Evolutionary conservation across 1,284 basidiomycete species (phyloP), one percentile per base, ranked within the genome.

Genomic region (Ceratobasidium sp.): DNA sequence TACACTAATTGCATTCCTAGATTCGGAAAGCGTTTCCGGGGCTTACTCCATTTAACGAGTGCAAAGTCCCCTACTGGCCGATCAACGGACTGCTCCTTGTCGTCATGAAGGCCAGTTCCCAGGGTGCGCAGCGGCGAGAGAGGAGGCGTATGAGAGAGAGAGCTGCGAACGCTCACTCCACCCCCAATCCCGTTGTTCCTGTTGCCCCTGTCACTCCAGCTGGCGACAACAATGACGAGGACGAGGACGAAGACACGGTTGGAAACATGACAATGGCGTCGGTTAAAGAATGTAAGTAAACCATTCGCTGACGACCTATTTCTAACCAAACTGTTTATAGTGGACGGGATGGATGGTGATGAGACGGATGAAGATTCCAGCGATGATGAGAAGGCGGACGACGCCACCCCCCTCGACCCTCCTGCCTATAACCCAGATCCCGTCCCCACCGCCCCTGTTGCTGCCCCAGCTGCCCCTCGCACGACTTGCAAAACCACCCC

Each of bases 231-330:
- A 8, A 14, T 19, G 14, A 29, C 24, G 54, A 31, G 11, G 29
- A 58, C 27, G 31, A 37, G 3, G 27, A 24, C 13, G 53, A 54
- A 6, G 27, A 58, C 54, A 31, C 34, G 16, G 54, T 19, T 58
- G 54, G 27, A 2, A 31, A 58, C 37, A n/a, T 7, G 11, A 58
- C 54, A 4, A 58, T 34, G 13, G 54, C 54, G 3, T 58, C 54
- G 29, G 16, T 58, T 16, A 29, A 58, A 7, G 54, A 58, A 58
- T 13, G 54, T 58, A 19, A 58, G 54, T 58, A 58, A 16, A n/a
- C n/a, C n/a, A 58, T 37, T 29, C 16, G 24, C 31, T 19, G 22
- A 48, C 19, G n/a, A 7, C 46, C 6, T n/a, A 19, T 58, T 19
- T 19, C 2, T n/a, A 14, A 37, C 54, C 37, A 14, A 58, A 14